Evolutionary conservation across 352 stramenopile genomes (phyloP), one percentile per base, ranked within the genome.

Genomic region (Heterotrichella gracilis): DNA sequence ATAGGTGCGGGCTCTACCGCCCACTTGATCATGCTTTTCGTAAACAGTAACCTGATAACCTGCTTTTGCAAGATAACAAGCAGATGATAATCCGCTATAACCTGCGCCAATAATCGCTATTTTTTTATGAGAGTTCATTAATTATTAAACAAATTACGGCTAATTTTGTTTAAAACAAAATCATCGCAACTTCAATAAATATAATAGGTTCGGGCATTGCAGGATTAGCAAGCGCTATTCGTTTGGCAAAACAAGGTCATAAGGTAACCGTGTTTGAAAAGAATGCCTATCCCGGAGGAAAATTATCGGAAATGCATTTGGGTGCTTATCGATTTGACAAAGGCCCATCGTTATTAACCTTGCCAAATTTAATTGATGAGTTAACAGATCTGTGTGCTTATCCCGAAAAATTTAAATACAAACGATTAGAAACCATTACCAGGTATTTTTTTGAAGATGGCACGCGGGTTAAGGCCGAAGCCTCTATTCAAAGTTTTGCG

Each of bases 1-100:
- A n/a, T 69, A 73, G 24, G 22, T 32, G 24, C 69, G 25, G 9
- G 68, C 70, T 0, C 71, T 22, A 3, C 71, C 71, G 20, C 71
- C 71, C 19, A 71, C 24, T 3, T 72, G n/a, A n/a, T 0, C 69
- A 22, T 74, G 69, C 63, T 74, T 70, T 53, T 74, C 71, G 0
- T 70, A 21, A 2, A 74, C 69, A 2, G 69, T 68, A 14, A 74
- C 71, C 13, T 74, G 25, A 25, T 75, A 74, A 0, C 71, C 71
- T 2, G 40, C 22, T 21, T 21, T 74, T 24, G 25, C 19, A 22
- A 74, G 25, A 21, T 74, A 32, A 42, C 68, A 74, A 0, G 71
- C 71, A 14, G 68, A 32, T 14, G 69, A 14, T 21, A 74, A 32
- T 22, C 71, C 70, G 4, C 68, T 9, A 53, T 70, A 74, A n/a